Base-by-base conservation (phyloP, 176 grass and related monocot species). In the Guadua angustifolia region DNA sequence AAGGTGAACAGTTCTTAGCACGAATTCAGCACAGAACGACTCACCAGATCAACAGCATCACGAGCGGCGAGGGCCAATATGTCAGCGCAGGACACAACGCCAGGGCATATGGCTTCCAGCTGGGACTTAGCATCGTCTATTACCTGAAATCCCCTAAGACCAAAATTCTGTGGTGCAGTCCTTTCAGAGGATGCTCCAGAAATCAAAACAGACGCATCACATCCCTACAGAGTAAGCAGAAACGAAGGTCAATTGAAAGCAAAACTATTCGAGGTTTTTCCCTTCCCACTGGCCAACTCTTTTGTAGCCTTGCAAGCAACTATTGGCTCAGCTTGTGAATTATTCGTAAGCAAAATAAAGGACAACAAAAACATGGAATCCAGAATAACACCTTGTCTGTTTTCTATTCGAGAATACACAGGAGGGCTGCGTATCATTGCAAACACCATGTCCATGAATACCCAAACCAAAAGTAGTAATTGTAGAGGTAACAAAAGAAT, bases 71-170 rank as follows among this genome's bases (percentile, higher is more conserved):
- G 89, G 33, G 90, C 90, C 19, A 93, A 40, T 69, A 93, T 86
- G 32, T 97, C 92, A 26, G 88, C 92, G 26, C 92, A 97, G 0
- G 95, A 97, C n/a, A 94, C 92, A 8, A 91, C 76, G 18, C 92
- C 95, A 4, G 88, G 84, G 69, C 95, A 97, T 25, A 39, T 39
- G 4, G 88, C 78, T 75, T 94, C 95, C 25, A 97, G 9, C 84
- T 89, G 92, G 21, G 86, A 88, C 49, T 97, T 94, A 1, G 92
- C 95, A 50, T 93, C 90, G 21, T 91, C 95, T 75, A 97, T 84
- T 4, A 97, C 84, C 12, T 97, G 84, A 49, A 97, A 97, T 15
- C 88, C 95, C 59, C 86, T 88, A 5, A 97, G 86, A 26, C 92
- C 90, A 26, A 84, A 40, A 45, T 97, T 97, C 63, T 90, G 90